Base-by-base conservation (phyloP, 352 stramenopile genomes). In the Lagenidium sp. region DNA sequence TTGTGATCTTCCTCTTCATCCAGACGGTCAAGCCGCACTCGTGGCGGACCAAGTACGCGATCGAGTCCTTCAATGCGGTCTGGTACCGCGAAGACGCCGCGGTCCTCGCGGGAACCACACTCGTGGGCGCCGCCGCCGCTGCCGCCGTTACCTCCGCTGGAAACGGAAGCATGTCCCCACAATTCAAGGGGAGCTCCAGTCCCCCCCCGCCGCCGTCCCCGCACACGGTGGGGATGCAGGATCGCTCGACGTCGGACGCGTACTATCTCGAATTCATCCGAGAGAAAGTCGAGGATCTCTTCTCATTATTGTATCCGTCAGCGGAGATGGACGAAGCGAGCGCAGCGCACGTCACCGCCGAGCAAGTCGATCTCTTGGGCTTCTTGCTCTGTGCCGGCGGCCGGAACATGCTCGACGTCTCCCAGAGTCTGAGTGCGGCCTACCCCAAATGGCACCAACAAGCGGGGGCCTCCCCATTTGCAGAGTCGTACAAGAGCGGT, bases 231-330 rank as follows among this genome's bases (percentile, higher is more conserved):
- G 80, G 76, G 3, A 79, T 92, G 65, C 71, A 80, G 28, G 74
- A 92, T 47, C 69, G 80, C 13, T 87, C 76, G 20, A 87, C 76
- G 15, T 76, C 73, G 23, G 80, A 92, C 37, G 57, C 70, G 20
- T 88, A 92, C 55, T 87, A 89, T 47, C 39, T 92, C 37, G 56
- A 70, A 16, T 92, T 89, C 56, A 70, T 89, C 28, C 68, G 76
- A 19, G 73, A 86, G 43, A 84, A 92, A 46, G 62, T 92, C 22
- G 70, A 82, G 25, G 73, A 84, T 38, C 55, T 92, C 18, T 84
- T 92, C 50, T 50, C 57, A 31, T 50, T 92, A 24, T 43, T 92
- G 21, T 89, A 77, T 30, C 75, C 72, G 16, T 80, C 71, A 0
- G 57, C 75, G 11, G 55, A 68, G 20, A 49, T 84, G 20, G 68